Evolutionary conservation across 495 filamentous ascomycete species (phyloP).

Genomic region (Lepraria neglecta): DNA sequence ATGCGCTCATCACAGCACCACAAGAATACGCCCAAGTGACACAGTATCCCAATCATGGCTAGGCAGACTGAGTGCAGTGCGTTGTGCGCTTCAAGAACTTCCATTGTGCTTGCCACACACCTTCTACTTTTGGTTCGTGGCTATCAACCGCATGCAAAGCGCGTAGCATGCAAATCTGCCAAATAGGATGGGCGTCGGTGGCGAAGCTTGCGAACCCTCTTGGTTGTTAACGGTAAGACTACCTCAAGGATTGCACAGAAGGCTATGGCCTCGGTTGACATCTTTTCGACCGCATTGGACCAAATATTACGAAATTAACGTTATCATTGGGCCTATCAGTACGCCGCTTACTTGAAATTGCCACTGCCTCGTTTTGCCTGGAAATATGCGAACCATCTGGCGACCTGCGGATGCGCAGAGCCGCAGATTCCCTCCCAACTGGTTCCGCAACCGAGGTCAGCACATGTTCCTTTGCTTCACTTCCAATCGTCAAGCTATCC

Average conservation of each 20-base stretch:
- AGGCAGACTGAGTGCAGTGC: not conserved
- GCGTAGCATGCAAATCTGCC: not conserved
- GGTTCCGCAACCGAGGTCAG: not conserved
- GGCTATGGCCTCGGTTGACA: not conserved
- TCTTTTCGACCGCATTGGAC: not conserved
- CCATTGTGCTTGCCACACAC: not conserved
- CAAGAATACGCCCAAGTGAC: not conserved
- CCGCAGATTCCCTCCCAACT: not conserved
- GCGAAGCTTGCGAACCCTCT: too few relatives aligned
- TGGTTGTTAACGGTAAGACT: too few relatives aligned
- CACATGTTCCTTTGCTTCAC: not conserved
- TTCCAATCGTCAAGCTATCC: not conserved
- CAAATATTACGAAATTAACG: too few relatives aligned
- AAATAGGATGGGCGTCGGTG: not conserved
- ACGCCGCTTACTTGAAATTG: not conserved
- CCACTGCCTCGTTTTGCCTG: slow-evolving; percentile 2
- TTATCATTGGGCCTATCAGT: too few relatives aligned
- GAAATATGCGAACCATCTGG: not conserved
- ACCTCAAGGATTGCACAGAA: too few relatives aligned
- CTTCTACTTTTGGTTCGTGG: not conserved
- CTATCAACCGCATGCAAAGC: not conserved
- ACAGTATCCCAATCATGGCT: not conserved
- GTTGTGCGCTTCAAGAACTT: not conserved
- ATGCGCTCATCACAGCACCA: too few relatives aligned
- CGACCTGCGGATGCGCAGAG: not conserved